Base-by-base conservation (phyloP, 331 rosid species). In the Dryas integrifolia region DNA sequence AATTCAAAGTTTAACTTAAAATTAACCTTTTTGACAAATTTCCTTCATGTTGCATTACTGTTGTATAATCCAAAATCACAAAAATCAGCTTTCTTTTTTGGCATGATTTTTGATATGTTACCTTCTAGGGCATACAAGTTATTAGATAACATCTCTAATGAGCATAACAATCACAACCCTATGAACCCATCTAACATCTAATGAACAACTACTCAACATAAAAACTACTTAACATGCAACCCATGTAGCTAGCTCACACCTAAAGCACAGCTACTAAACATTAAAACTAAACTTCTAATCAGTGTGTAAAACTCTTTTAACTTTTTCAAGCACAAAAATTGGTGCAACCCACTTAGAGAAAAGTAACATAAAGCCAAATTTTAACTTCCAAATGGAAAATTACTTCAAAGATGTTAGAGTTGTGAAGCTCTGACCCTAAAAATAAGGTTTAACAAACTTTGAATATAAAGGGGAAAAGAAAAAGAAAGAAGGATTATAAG, bases 161-260 rank as follows among this genome's bases (percentile, higher is more conserved):
- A 21, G 24, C 43, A 70, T 56, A 56, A 30, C 56, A 70, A 41
- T 30, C 72, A 15, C 26, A 67, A 67, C 15, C 43, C 24, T 46
- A 53, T 13, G 55, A 49, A 49, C 55, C 55, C 49, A 30, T 67
- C 58, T 49, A 5, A 47, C 15, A 4, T n/a, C 15, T 30, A 39
- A 67, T 47, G 4, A 45, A 46, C 44, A 69, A 30, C 7, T 3
- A 10, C 30, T 35, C 61, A 7, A 50, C 41, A 38, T 30, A 30
- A 30, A 30, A 30, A 30, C 35, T 30, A 30, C 35, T 30, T 30
- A 30, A 30, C 35, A 30, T 30, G 35, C 35, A 30, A 30, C 35
- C 35, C 35, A 30, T 2, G 35, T 1, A 30, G 35, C 35, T 30
- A 30, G 35, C 35, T 30, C 66, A 39, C 47, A 8, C 13, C n/a